These are phyloP conservation scores for Naganishia vaughanmartiniae DNA, from an alignment of 768 basidiomycete genomes.

Conservation along the genomic window DNA sequence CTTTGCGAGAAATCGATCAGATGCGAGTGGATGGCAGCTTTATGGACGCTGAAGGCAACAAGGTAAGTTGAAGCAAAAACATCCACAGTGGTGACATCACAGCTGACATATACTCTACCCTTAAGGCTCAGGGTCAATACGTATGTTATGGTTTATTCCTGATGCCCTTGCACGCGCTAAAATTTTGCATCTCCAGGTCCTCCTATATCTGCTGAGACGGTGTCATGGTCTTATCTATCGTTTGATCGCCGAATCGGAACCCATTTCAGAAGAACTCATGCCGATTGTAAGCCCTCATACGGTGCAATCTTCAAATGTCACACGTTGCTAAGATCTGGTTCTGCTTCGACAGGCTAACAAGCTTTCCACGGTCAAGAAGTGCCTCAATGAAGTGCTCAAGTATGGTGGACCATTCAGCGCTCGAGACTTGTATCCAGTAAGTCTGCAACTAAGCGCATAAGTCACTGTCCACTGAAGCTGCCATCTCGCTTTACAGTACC, in stretches of 20 bases:
- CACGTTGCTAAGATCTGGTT: neutral
- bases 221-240: constrained; percentile 96
- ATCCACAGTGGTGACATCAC: neutral
- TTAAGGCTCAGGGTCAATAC: constrained; percentile 80
- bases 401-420: constrained; percentile 90
- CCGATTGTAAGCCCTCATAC: constrained; percentile 66
- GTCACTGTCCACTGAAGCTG: neutral
- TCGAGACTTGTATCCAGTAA: constrained; percentile 86
- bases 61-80: constrained; percentile 42
- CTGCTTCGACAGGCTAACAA: constrained; percentile 74
- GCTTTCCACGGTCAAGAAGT: constrained; percentile 92
- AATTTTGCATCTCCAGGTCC: constrained; percentile 61
- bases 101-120: neutral
- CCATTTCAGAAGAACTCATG: constrained; percentile 97
- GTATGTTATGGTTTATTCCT: constrained; percentile 57
- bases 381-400: constrained; percentile 90
- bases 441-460: constrained; percentile 42
- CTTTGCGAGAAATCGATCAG: constrained; percentile 91
- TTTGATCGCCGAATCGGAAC: constrained; percentile 88
- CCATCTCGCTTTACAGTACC: constrained; percentile 64
- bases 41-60: constrained; percentile 85
- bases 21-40: constrained; percentile 98
- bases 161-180: neutral
- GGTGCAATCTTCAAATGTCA: neutral
- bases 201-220: constrained; percentile 85